Evolutionary conservation across 2,329 filamentous ascomycete genomes (phyloP).

Genomic region (Botrytis cinerea): DNA sequence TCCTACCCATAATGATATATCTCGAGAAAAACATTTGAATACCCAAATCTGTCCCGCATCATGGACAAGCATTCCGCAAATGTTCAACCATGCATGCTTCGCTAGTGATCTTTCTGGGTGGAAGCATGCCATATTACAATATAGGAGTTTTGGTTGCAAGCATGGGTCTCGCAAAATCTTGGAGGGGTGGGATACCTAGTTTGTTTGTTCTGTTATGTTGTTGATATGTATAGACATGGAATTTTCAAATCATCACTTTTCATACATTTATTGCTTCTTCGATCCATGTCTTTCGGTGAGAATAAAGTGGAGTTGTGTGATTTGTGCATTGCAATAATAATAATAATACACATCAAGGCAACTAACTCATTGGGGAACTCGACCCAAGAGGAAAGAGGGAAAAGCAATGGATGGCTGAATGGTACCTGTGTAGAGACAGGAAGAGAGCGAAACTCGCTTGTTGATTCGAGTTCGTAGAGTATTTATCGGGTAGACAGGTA

Average conservation of each 20-base stretch:
- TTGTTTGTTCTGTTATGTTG: neutral
- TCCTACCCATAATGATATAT: neutral
- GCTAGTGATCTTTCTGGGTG: neutral
- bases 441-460: neutral
- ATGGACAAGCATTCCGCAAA: neutral
- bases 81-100: neutral
- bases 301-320: neutral
- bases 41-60: neutral
- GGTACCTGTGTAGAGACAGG: neutral
- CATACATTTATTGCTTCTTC: too few relatives aligned
- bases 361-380: too few relatives aligned
- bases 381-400: neutral
- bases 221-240: neutral
- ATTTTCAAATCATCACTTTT: neutral
- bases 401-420: too few relatives aligned
- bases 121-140: neutral
- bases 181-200: neutral
- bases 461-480: neutral
- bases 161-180: neutral
- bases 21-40: neutral
- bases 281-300: too few relatives aligned
- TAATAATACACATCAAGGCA: neutral
- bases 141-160: slow-evolving; percentile 13
- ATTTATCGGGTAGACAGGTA: too few relatives aligned
- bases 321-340: too few relatives aligned